Evolutionary conservation across 2,329 filamentous ascomycete species (phyloP).

Genomic region (Scedosporium dehoogii): DNA sequence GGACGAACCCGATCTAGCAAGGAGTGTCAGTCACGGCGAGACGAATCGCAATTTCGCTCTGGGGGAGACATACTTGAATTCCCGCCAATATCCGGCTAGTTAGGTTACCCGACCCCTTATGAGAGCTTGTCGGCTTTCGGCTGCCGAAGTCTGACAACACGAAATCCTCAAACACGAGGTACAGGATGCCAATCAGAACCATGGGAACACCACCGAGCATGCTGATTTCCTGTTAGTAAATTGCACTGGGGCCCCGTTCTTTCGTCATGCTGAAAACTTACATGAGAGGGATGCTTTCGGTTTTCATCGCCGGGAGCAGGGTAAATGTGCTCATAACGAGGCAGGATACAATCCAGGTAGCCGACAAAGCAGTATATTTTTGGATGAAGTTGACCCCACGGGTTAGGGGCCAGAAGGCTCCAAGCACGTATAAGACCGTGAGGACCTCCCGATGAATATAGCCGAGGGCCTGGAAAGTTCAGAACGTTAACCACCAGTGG

Average conservation of each 20-base stretch:
- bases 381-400: conserved; percentile 66
- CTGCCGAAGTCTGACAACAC: conserved; percentile 35
- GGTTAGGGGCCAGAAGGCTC: conserved; percentile 64
- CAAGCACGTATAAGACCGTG: conserved; percentile 68
- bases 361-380: conserved; percentile 51
- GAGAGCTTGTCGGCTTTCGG: conserved; percentile 12
- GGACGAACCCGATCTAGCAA: conserved; percentile 59
- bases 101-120: conserved; percentile 11
- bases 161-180: conserved; percentile 68
- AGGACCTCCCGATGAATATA: conserved; percentile 88
- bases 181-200: conserved; percentile 63
- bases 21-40: conserved; percentile 8
- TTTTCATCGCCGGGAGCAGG: conserved; percentile 74
- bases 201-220: conserved; percentile 69
- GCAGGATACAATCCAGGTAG: conserved; percentile 69
- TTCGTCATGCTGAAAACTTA: conserved; percentile 69
- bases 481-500: neutral
- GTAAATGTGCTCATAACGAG: conserved; percentile 84
- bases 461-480: conserved; percentile 58
- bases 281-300: conserved; percentile 68
- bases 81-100: conserved; percentile 54
- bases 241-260: conserved; percentile 63
- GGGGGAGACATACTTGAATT: conserved; percentile 41
- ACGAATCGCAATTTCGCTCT: neutral
- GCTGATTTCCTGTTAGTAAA: conserved; percentile 30